These are phyloP conservation scores for Dioscorea cayenensis DNA, from an alignment of 116 monocot genomes.

Conservation along the genomic window DNA sequence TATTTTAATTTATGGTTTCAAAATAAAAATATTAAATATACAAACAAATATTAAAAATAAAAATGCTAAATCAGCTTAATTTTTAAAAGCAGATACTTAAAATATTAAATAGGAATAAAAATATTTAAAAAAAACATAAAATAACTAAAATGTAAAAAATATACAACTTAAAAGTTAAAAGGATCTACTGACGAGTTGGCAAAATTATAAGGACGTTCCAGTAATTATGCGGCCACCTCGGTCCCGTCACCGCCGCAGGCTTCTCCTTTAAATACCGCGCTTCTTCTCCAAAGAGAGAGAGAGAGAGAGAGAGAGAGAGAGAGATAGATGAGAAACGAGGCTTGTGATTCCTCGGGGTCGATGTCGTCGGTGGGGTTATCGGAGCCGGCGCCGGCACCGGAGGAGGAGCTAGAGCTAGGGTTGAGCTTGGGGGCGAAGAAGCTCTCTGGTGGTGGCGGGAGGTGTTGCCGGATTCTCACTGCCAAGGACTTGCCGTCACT, in stretches of 20 bases:
- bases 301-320: conserved; percentile 1
- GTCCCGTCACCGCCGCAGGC: neutral
- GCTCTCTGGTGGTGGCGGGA: neutral
- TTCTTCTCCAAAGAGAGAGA: neutral
- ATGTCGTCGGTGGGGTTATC: conserved; percentile 7
- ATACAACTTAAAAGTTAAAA: too few relatives aligned
- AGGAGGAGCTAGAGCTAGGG: conserved; percentile 21
- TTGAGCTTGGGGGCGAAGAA: conserved; percentile 11
- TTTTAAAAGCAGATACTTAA: too few relatives aligned
- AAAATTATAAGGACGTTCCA: too few relatives aligned
- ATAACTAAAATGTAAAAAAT: too few relatives aligned
- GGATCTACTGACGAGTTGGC: too few relatives aligned
- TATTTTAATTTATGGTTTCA: too few relatives aligned
- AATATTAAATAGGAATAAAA: too few relatives aligned
- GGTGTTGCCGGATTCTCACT: conserved; percentile 18
- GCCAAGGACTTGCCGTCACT: conserved; percentile 15
- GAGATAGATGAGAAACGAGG: neutral
- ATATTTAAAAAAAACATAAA: too few relatives aligned
- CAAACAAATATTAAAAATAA: too few relatives aligned
- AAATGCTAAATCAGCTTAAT: too few relatives aligned
- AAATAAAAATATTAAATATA: too few relatives aligned
- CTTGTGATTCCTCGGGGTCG: neutral
- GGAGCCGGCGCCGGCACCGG: conserved; percentile 1
- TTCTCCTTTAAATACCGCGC: neutral
- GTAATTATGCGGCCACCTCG: neutral